Evolutionary conservation across 805 yeast genomes (phyloP).

Genomic region (Saccharomycopsis sp.): DNA sequence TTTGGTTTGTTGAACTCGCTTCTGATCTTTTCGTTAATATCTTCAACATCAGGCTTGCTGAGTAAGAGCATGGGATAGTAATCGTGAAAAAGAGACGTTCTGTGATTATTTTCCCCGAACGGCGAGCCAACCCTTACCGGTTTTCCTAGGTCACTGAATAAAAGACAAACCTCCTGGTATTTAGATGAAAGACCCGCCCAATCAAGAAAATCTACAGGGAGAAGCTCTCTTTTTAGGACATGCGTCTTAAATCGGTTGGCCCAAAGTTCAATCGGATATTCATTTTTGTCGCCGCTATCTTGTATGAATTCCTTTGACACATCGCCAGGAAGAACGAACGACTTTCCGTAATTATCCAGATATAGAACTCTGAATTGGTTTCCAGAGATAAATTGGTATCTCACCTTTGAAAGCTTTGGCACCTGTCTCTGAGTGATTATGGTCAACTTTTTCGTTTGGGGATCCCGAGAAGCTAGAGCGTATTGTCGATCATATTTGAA

Average conservation of each 20-base stretch:
- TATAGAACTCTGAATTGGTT: constrained; percentile 19
- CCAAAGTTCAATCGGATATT: constrained; percentile 25
- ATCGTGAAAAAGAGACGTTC: constrained; percentile 12
- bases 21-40: neutral
- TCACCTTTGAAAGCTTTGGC: constrained; percentile 25
- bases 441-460: constrained; percentile 7
- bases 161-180: neutral
- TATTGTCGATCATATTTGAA: constrained; percentile 28
- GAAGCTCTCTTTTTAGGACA: constrained; percentile 22
- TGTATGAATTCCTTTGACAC: constrained; percentile 3
- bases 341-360: constrained; percentile 20
- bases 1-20: neutral
- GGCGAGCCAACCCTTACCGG: constrained; percentile 7
- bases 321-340: constrained; percentile 9
- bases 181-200: constrained; percentile 9
- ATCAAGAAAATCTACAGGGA: constrained; percentile 20
- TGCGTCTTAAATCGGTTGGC: constrained; percentile 23
- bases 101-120: neutral
- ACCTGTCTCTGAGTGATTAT: constrained; percentile 28
- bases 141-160: constrained; percentile 7
- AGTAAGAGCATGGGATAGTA: constrained; percentile 9
- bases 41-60: constrained; percentile 6
- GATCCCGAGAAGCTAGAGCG: constrained; percentile 20
- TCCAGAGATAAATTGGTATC: constrained; percentile 19
- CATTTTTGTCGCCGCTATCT: constrained; percentile 8